A percentile compares a stretch with the other conserved stretches of the same genome.
These are phyloP conservation scores for Noccaea bulbosa DNA, from an alignment of 345 rosid species.

Conservation along the genomic window DNA sequence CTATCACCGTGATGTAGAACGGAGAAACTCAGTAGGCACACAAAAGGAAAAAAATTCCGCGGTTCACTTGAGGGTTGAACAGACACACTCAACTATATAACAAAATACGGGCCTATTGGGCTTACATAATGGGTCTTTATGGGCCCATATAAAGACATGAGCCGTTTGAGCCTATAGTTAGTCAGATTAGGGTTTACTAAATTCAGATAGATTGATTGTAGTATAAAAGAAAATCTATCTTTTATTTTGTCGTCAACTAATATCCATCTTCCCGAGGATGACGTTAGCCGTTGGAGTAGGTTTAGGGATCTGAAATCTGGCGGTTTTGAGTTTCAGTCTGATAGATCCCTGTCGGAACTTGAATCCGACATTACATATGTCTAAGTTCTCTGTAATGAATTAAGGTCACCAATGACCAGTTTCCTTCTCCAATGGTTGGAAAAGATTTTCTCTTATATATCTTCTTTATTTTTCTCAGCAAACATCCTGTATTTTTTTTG, in stretches of 20 bases:
- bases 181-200: too few relatives aligned
- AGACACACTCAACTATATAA: neutral
- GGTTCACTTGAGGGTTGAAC: constrained; percentile 2
- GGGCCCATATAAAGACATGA: neutral
- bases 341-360: too few relatives aligned
- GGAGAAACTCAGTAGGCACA: neutral
- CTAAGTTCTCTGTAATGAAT: neutral
- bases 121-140: neutral
- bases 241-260: neutral
- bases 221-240: too few relatives aligned
- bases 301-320: neutral
- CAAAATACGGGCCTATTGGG: constrained; percentile 5
- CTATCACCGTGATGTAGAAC: constrained; percentile 10
- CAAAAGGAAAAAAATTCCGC: neutral
- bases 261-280: neutral
- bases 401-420: neutral
- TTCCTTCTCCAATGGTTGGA: constrained; percentile 1
- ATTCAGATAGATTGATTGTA: too few relatives aligned
- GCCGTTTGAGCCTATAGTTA: neutral
- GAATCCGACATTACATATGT: neutral
- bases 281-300: neutral
- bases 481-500: neutral
- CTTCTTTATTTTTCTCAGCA: neutral
- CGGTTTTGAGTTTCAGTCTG: neutral
- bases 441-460: neutral